Conservation (phyloP, 176 grass and related monocot genomes). For the Carex cristatella region DNA sequence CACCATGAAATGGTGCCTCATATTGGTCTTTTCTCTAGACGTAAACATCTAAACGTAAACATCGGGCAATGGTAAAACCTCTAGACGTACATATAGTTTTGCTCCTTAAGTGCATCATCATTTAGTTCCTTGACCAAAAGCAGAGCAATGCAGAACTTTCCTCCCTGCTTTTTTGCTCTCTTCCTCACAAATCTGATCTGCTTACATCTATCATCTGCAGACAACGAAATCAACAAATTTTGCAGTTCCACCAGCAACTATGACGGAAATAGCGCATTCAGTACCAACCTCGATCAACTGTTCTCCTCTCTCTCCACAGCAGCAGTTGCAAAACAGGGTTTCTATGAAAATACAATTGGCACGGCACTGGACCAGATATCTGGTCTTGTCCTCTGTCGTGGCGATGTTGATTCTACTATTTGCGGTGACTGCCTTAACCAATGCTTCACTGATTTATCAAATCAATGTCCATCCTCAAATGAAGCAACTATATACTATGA, state of each 20-base stretch:
- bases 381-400: constrained; percentile 39
- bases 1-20: too few relatives aligned
- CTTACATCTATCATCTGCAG: background rate
- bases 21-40: too few relatives aligned
- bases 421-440: constrained; percentile 30
- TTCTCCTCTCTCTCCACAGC: constrained; percentile 24
- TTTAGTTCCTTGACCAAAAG: too few relatives aligned
- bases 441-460: background rate
- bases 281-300: constrained; percentile 32
- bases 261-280: background rate
- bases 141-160: background rate
- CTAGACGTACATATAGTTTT: too few relatives aligned
- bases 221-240: background rate
- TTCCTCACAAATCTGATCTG: background rate
- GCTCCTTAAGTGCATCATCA: too few relatives aligned
- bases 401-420: constrained; percentile 15
- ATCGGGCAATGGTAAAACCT: too few relatives aligned
- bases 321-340: constrained; percentile 12
- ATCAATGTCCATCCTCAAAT: too few relatives aligned
- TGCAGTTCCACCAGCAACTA: too few relatives aligned
- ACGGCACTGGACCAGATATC: background rate
- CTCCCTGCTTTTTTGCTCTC: background rate
- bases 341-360: constrained; percentile 14
- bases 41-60: too few relatives aligned
- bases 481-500: too few relatives aligned